Conservation (phyloP, 202 grass and related monocot species). For the Carex sylvatica region DNA sequence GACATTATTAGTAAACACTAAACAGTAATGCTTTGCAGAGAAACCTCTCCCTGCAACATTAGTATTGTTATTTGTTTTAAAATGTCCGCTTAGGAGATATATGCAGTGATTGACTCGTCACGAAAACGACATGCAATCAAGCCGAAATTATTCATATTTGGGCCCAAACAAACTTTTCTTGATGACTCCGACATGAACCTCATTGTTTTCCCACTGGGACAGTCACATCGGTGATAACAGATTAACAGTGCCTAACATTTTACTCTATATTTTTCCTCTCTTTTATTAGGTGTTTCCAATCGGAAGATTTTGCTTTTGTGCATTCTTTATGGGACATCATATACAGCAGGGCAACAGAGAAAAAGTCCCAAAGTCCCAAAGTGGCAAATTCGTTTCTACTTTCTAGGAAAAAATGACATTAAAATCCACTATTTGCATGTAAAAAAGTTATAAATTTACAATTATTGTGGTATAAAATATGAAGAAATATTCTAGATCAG, state of each 20-base stretch:
- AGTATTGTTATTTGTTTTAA: too few relatives aligned
- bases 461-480: conserved; percentile 1
- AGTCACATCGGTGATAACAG: neutral
- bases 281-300: conserved; percentile 3
- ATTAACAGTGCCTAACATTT: neutral
- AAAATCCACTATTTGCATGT: conserved; percentile 7
- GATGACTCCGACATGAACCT: neutral
- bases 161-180: neutral
- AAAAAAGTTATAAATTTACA: conserved; percentile 12
- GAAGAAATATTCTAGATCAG: conserved; percentile 5
- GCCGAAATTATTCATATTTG: neutral
- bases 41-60: neutral
- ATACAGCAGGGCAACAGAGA: neutral
- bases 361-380: neutral
- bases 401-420: conserved; percentile 4
- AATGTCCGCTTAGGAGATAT: too few relatives aligned
- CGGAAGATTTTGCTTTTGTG: conserved; percentile 1
- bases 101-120: too few relatives aligned
- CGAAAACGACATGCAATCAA: neutral
- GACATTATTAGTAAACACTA: too few relatives aligned
- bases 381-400: neutral
- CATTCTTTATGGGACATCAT: neutral
- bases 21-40: neutral
- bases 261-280: neutral
- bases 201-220: neutral